phyloP scores from a whole-genome alignment of 1,139 yeast genomes.

The Kurtzmaniella quercitrusa region DNA sequence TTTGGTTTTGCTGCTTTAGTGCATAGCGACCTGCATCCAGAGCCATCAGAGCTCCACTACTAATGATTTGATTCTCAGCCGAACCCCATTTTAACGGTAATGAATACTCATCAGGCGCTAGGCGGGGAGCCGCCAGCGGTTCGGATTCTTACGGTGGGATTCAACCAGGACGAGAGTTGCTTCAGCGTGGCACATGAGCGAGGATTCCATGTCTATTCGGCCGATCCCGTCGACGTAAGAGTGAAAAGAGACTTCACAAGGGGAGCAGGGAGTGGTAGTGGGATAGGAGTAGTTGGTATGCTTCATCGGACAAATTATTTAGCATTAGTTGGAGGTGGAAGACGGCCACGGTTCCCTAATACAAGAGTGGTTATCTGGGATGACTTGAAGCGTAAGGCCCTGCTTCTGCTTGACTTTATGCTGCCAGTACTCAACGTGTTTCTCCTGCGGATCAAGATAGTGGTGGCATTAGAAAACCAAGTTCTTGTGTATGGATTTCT shows the following conservation, averaged over 20 bases:
- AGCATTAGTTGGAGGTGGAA: slow-evolving; percentile 87
- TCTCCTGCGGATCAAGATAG: slow-evolving; percentile 68
- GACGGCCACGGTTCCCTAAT: slow-evolving; percentile 68
- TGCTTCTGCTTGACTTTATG: slow-evolving; percentile 71
- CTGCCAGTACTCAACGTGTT: slow-evolving; percentile 71
- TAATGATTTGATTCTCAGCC: neutral
- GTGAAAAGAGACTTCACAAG: slow-evolving; percentile 56
- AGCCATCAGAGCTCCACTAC: no score
- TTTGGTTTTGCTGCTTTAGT: neutral
- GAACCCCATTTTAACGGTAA: neutral
- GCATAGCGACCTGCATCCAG: neutral
- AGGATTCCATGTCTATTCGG: slow-evolving; percentile 83
- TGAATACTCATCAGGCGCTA: slow-evolving; percentile 2
- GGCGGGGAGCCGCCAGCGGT: slow-evolving; percentile 1
- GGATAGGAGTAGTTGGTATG: slow-evolving; percentile 77
- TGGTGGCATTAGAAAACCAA: slow-evolving; percentile 64
- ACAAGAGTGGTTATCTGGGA: slow-evolving; percentile 88
- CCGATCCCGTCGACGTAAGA: slow-evolving; percentile 80
- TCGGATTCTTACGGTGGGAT: slow-evolving; percentile 54
- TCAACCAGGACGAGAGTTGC: slow-evolving; percentile 89
- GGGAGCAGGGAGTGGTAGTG: slow-evolving; percentile 32
- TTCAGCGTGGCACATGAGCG: slow-evolving; percentile 78
- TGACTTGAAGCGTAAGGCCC: slow-evolving; percentile 73
- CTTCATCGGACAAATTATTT: slow-evolving; percentile 85
- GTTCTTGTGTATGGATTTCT: slow-evolving; percentile 77